Evolutionary conservation across 768 basidiomycete species (phyloP).

Genomic region (Suillus decipiens): DNA sequence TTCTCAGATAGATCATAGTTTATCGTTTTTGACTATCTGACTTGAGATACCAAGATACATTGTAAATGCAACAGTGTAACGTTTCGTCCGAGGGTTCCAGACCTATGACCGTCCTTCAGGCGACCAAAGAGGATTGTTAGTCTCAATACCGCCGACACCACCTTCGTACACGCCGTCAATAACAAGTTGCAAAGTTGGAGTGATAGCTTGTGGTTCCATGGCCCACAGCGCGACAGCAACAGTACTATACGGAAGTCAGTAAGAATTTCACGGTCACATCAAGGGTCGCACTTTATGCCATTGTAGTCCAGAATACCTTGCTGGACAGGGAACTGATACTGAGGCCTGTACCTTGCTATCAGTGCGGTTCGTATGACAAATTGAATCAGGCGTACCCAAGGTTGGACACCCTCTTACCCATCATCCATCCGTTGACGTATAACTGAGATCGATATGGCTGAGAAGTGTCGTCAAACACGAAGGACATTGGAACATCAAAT

Average conservation of each 20-base stretch:
- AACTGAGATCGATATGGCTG: constrained; percentile 73
- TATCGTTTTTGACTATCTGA: neutral
- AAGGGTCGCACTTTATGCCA: constrained; percentile 58
- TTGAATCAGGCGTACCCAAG: constrained; percentile 50
- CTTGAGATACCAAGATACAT: neutral
- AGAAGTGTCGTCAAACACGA: constrained; percentile 63
- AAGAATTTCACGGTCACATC: neutral
- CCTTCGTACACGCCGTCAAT: constrained; percentile 64
- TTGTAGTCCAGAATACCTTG: constrained; percentile 76
- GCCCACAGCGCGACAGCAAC: constrained; percentile 71
- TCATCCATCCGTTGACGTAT: constrained; percentile 90
- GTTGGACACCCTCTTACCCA: constrained; percentile 77
- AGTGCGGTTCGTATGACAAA: constrained; percentile 6
- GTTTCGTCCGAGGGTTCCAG: neutral
- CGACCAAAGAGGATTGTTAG: constrained; percentile 64
- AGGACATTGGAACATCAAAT: constrained; percentile 70
- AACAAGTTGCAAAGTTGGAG: constrained; percentile 54
- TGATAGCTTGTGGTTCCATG: constrained; percentile 49
- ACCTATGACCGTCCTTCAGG: neutral
- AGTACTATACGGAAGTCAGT: constrained; percentile 36
- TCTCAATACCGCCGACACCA: constrained; percentile 57
- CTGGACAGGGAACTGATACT: constrained; percentile 81
- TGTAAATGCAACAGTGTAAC: neutral
- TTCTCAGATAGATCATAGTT: neutral
- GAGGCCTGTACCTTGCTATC: constrained; percentile 50